Evolutionary conservation across 129 eudicot genomes (phyloP), one percentile per base, ranked within the genome.

Genomic region (Tagetes erecta): DNA sequence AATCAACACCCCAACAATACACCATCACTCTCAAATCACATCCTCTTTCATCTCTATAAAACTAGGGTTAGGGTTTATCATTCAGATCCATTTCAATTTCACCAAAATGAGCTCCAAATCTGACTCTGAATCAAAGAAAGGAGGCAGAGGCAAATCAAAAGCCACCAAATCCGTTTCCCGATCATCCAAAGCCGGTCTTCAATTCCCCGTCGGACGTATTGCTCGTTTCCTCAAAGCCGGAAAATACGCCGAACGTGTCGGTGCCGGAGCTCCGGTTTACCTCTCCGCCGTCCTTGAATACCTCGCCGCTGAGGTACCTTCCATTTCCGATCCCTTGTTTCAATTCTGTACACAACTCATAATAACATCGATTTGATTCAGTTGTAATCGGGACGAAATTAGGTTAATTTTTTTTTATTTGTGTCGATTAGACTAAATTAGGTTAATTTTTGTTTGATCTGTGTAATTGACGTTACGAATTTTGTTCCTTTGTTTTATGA

Each of bases 241-340:
- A 12, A 78, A 85, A 31, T 90, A 90, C 3, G 86, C 96, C 8
- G 87, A 90, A 69, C 87, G 96, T 2, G 90, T 90, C 5, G 96
- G 92, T 2, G 87, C 92, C 12, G 96, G 92, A 33, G 84, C 93
- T 3, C 96, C 96, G 0, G 93, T 87, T 8, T 90, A 90, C 58
- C 85, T 90, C 33, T 83, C 96, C 4, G 96, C 96, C 57, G 96
- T 90, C 5, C 96, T 87, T 12, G 92, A 90, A 47, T 90, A 90
- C 66, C 87, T 90, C 8, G 88, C 88, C 27, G 96, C 93, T 6
- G 96, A 90, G 87, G 96, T 89, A 34, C 31, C 67, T 9, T 42
- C 7, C 30, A 8, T 12, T 7, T 2, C 59, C 20, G 70, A 46
- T 73, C 14, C n/a, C 0, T 13, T 9, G 49, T 44, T 44, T 44